Conservation (phyloP, 148 eudicot species). For the Cornus florida region DNA sequence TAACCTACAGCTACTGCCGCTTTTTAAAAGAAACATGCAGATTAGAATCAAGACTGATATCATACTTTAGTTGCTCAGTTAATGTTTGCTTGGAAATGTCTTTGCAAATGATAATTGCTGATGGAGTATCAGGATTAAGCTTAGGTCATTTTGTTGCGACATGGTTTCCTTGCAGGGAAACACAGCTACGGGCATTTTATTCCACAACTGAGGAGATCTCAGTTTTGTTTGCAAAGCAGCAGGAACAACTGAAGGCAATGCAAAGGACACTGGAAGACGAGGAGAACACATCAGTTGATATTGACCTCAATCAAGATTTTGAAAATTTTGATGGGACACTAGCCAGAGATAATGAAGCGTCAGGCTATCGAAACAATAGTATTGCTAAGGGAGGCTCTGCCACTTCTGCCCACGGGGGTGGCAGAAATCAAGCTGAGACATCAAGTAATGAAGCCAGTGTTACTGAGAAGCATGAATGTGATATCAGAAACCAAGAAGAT, state of each 20-base stretch:
- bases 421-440: conserved; percentile 36
- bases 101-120: neutral
- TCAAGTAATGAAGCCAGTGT: conserved; percentile 71
- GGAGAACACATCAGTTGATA: conserved; percentile 68
- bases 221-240: conserved; percentile 73
- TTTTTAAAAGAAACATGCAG: neutral
- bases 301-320: conserved; percentile 32
- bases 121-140: no score
- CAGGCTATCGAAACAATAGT: conserved; percentile 29
- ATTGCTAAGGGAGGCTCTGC: conserved; percentile 32
- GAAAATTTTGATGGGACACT: conserved; percentile 21
- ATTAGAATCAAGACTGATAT: neutral
- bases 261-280: conserved; percentile 92
- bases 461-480: conserved; percentile 92
- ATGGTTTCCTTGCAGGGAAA: conserved; percentile 52
- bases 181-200: conserved; percentile 92
- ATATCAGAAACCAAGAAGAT: conserved; percentile 52
- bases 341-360: conserved; percentile 33
- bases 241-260: conserved; percentile 92
- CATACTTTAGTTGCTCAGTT: neutral
- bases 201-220: conserved; percentile 93
- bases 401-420: conserved; percentile 34
- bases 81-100: neutral
- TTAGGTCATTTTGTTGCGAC: neutral
- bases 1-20: neutral